These are phyloP conservation scores for Torrubiellomyces zombiae DNA, from an alignment of 2,329 filamentous ascomycete species.

Conservation along the genomic window DNA sequence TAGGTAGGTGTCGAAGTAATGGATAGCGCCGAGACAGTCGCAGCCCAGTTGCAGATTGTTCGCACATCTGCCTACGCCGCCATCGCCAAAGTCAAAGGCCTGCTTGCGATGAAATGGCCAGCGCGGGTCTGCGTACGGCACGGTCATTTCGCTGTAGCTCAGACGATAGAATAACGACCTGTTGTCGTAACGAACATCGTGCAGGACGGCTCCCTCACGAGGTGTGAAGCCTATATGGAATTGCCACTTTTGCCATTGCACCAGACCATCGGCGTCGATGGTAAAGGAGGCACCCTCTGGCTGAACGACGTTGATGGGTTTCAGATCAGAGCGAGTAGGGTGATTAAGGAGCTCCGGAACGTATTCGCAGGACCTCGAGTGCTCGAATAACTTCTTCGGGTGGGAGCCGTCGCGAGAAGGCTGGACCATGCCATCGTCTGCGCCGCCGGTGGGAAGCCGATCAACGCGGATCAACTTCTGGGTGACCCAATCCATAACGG, in stretches of 20 bases:
- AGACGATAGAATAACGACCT: conserved; percentile 50
- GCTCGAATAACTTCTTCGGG: conserved; percentile 29
- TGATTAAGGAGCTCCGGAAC: conserved; percentile 31
- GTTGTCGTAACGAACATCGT: conserved; percentile 51
- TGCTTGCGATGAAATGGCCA: conserved; percentile 52
- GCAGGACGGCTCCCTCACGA: conserved; percentile 52
- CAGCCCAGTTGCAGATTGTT: conserved; percentile 55
- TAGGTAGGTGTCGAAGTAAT: conserved; percentile 42
- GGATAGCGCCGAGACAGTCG: conserved; percentile 53
- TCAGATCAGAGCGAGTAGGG: conserved; percentile 34
- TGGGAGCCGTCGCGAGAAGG: conserved; percentile 16
- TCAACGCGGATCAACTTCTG: conserved; percentile 39
- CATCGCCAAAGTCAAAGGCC: conserved; percentile 57
- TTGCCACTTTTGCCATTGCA: conserved; percentile 51
- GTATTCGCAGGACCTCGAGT: conserved; percentile 25
- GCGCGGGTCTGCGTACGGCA: conserved; percentile 51
- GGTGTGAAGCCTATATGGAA: conserved; percentile 55
- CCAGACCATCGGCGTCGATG: conserved; percentile 28
- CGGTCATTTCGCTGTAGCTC: conserved; percentile 52
- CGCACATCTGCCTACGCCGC: conserved; percentile 46
- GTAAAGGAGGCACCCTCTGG: conserved; percentile 51
- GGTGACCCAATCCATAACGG: conserved; percentile 40
- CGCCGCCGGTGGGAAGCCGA: conserved; percentile 31
- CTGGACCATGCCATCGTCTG: conserved; percentile 27
- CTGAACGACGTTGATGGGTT: conserved; percentile 58